Percentiles rank a stretch among this genome's conserved stretches.
These are phyloP conservation scores for Chlorella vulgaris DNA, from an alignment of 139 green algal genomes.

Conservation along the genomic window DNA sequence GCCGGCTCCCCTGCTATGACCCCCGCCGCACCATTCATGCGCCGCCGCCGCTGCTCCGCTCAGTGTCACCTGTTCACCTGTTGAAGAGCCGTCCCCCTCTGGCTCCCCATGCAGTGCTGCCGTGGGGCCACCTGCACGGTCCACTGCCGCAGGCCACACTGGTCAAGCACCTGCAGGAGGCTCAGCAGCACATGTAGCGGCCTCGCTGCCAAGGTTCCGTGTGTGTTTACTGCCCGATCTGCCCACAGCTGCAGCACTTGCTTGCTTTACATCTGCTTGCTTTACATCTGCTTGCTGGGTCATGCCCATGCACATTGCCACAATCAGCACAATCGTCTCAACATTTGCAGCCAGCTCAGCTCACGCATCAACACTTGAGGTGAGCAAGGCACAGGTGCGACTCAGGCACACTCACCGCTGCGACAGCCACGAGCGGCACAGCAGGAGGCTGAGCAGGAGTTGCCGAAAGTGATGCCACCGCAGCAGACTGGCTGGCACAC, in stretches of 20 bases:
- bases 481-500: neutral
- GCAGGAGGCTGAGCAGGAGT: neutral
- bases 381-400: too few species aligned
- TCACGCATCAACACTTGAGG: too few species aligned
- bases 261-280: neutral
- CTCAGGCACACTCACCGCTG: neutral
- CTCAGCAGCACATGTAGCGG: constrained; percentile 26
- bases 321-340: too few species aligned
- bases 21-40: too few species aligned
- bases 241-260: neutral
- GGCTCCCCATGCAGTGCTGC: constrained; percentile 19
- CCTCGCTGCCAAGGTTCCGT: neutral
- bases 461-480: neutral
- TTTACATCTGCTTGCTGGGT: too few species aligned
- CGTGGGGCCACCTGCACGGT: constrained; percentile 49
- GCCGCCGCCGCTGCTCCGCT: neutral
- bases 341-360: too few species aligned
- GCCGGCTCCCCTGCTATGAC: neutral
- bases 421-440: neutral
- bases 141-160: constrained; percentile 45
- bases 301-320: too few species aligned
- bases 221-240: neutral
- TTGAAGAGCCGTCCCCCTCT: too few species aligned
- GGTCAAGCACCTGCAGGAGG: constrained; percentile 42
- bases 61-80: neutral